Base-by-base conservation (phyloP, 371 early-diverging fungal genomes). In the Apophysomyces trapeziformis region DNA sequence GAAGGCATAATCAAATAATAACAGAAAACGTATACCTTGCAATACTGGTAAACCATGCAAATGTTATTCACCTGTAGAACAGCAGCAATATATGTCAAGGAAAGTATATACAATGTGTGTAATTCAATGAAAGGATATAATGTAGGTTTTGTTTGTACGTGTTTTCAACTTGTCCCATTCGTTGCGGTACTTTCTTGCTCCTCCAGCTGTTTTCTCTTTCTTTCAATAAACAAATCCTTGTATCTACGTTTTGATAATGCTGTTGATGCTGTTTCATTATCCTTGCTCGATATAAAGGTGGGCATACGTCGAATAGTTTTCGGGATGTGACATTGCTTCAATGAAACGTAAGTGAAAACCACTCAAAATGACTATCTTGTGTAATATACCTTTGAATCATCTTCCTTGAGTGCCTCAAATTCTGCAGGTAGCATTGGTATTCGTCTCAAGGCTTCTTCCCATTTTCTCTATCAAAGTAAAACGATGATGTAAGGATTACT, bases 381-480 rank as follows among this genome's bases (percentile, higher is more conserved):
- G 26, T 38, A 60, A 12, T 26, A 16, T 16, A n/a, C 38, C 56
- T 39, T 66, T 12, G 60, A 21, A 18, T 21, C 21, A 2, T 50
- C 21, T 21, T 50, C 54, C 21, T 50, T 50, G 7, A 50, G 9
- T 21, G 54, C 54, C 54, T 50, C 54, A 50, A 50, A 50, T 50
- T 50, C 26, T 43, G 63, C 12, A 36, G 68, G 63, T 3, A 68
- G 44, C 56, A 67, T 62, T 11, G 68, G 68, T 45, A 68, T 68
- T 18, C 68, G 58, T 41, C 63, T n/a, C 43, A 68, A 56, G 5
- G 64, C 57, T 36, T 68, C 68, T 7, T 57, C 59, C 68, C 68
- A 68, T 57, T 63, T 60, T 57, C 38, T 41, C 67, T 67, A 21
- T 50, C 2, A 21, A 50, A 50, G 11, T 1, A 21, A n/a, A 47